Conservation (phyloP, 495 filamentous ascomycete genomes). For the Glonium stellatum region DNA sequence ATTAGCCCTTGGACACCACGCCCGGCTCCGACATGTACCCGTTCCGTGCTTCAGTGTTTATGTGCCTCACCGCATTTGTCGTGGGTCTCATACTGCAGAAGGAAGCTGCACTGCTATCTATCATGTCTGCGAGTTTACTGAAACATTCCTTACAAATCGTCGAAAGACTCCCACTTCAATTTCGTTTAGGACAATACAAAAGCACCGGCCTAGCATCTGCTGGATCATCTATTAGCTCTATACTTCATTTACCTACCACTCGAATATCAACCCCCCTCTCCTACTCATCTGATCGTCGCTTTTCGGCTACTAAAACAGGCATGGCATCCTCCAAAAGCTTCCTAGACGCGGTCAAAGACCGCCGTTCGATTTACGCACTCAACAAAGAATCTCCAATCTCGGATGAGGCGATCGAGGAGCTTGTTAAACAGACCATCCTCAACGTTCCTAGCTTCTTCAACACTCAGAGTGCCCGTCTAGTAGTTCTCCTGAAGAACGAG, state of each 20-base stretch:
- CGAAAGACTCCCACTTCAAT: not conserved
- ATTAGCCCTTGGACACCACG: not conserved
- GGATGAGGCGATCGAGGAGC: constrained; percentile 47
- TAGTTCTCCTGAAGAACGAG: constrained; percentile 56
- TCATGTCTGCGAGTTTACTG: not conserved
- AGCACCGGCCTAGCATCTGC: not conserved
- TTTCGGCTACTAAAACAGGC: constrained; percentile 7
- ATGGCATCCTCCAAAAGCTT: constrained; percentile 35
- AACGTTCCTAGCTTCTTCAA: constrained; percentile 59
- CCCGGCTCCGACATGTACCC: not conserved
- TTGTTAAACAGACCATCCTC: constrained; percentile 47
- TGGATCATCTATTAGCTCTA: not conserved
- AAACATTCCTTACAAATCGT: not conserved
- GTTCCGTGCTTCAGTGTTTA: not conserved
- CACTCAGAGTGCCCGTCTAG: constrained; percentile 54
- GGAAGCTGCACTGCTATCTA: not conserved
- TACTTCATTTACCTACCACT: not conserved
- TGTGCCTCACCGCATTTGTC: not conserved
- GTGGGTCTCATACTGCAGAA: not conserved
- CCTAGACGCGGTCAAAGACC: constrained; percentile 48
- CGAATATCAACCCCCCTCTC: not conserved
- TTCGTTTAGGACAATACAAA: not conserved
- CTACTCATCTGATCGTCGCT: constrained; percentile 3
- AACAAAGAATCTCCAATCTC: constrained; percentile 49
- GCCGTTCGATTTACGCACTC: constrained; percentile 55